Base-by-base conservation (phyloP, 2,329 filamentous ascomycete species). In the Neophaeococcomyces aloes region DNA sequence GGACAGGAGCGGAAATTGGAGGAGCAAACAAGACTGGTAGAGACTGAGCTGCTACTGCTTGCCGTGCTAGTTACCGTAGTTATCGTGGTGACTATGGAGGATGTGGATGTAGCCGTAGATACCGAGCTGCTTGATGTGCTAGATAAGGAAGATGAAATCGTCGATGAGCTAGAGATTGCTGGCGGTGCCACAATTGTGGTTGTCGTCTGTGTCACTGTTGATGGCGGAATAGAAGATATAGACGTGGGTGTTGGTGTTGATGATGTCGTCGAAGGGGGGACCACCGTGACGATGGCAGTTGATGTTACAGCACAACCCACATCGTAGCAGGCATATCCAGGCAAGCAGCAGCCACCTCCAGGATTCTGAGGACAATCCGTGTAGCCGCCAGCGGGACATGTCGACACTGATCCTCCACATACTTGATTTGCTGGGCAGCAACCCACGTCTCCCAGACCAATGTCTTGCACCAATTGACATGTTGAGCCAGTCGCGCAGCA, bases 261-360 rank as follows among this genome's bases (percentile, higher is more conserved):
- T 23, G 46, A 37, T 11, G 42, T 27, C 13, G 50, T 44, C 15
- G 47, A 38, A 5, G 34, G 33, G 3, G 48, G 48, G n/a, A 34
- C 15, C 1, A 50, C 46, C 4, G 39, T 15, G 15, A 53, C 30
- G 1, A 53, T 54, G 6, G 56, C 50, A 15, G 57, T 58, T 7
- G 51, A 54, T n/a, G 46, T 54, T 14, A 51, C 46, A 32, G 55
- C 61, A 71, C 76, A 81, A 42, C 76, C 77, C 47, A 70, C 64
- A 40, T 67, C 67, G 30, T 71, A 65, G 58, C 78, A 81, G 6
- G 62, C 63, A 55, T 75, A 79, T 0, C 74, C 75, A 3, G 75
- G 74, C 29, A 79, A 66, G 61, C 76, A 81, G 52, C 77, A 81
- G 1, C 76, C 78, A 1, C 75, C 76, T 32, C 76, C 77, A 3